Evolutionary conservation across 345 rosid genomes (phyloP), one percentile per base, ranked within the genome.

Genomic region (Moringa oleifera): DNA sequence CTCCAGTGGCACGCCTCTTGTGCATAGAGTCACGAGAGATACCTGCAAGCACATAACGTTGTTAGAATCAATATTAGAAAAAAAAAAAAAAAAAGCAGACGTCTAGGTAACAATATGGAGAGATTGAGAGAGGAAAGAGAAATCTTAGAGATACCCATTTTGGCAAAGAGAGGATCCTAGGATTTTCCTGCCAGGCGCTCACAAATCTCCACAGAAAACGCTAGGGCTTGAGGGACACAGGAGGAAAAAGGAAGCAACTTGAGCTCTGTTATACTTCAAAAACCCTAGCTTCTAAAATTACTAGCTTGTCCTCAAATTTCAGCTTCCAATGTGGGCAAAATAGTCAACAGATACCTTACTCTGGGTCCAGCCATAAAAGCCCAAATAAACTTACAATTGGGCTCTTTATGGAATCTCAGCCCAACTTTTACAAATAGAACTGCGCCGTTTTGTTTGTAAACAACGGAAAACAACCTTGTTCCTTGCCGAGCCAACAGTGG

Each of bases 1-100:
- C 93, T 21, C 96, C 96, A 36, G 96, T 86, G 78, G 93, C 96
- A 69, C 96, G 88, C 75, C 96, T 81, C 86, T 89, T 89, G 86
- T 86, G 93, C 90, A 84, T 84, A 7, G 87, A 86, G 78, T 89
- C 93, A 81, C 91, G 90, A 53, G 93, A 89, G 55, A 89, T 86
- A 68, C 96, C 96, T 84, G 18, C 54, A 67, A 45, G 19, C 54
- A 50, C 21, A 61, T 25, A 22, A 33, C 13, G 20, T 51, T 57
- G 55, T 2, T 52, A 4, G 25, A 18, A 20, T 53, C 10, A 24
- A 23, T 59, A 64, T 19, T 15, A 23, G 7, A 16, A 5, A 13
- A 61, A 47, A 21, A 23, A 36, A 51, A 18, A 8, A 25, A 37
- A 6, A 2, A 5, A 24, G 7, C 16, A 15, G 22, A 25, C 21